Base-by-base conservation (phyloP, 352 stramenopile genomes). In the Globisporangium barbulae region DNA sequence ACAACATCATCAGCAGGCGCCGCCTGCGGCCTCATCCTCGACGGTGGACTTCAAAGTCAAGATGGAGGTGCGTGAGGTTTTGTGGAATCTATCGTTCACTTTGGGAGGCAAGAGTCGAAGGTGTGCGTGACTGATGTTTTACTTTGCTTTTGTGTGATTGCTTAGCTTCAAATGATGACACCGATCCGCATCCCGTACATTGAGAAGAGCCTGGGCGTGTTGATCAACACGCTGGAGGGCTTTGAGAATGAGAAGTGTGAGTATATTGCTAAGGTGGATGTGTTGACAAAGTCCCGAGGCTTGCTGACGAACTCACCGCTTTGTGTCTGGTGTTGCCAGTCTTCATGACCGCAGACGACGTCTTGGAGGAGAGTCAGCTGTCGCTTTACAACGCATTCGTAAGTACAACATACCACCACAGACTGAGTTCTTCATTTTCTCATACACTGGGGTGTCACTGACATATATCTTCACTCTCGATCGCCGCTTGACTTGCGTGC, bases 151-250 rank as follows among this genome's bases (percentile, higher is more conserved):
- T 31, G 39, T 49, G 19, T 35, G 13, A 28, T 5, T 31, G 39
- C 7, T 44, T 33, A 94, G 83, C 71, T 94, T 0, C 86, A 94
- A 83, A 93, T 94, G 76, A 92, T 94, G 77, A 94, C 86, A 13
- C 86, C 84, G 3, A 91, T 93, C 63, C 82, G 86, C 35, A 94
- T 94, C 33, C 86, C 86, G n/a, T 94, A 91, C 57, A 90, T 94
- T 22, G 86, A 92, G 63, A 77, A 86, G 70, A 76, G 79, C n/a
- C 63, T 94, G 1, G 79, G 75, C 1, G 72, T 91, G n/a, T 80
- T 72, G 7, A 94, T 94, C 59, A 70, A 78, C 15, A 93, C 84
- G 4, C 59, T 92, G 39, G 83, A 94, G 73, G 83, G 86, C 7
- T 92, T 94, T 61, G 79, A 90, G 49, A 94, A 93, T 59, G 81